Conservation (phyloP, 495 filamentous ascomycete genomes). For the Cairneyella variabilis region DNA sequence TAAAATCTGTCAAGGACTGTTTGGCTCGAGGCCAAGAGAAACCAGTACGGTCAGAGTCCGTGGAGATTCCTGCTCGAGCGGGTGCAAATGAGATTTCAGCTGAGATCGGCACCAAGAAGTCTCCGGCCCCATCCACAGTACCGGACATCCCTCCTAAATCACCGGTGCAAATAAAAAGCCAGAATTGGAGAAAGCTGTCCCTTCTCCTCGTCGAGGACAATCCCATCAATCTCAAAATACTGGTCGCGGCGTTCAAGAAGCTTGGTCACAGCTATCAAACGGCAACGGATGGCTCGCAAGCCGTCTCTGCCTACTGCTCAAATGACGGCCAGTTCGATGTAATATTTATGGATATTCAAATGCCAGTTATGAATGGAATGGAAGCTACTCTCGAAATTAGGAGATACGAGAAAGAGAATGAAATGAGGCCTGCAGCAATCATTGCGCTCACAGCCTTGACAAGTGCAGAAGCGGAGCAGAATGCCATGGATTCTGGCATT, state of each 20-base stretch:
- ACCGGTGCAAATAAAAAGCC: neutral
- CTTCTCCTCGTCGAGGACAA: constrained; percentile 19
- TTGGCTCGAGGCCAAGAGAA: neutral
- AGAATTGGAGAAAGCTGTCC: too few relatives aligned
- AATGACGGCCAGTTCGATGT: constrained; percentile 34
- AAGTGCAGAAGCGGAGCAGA: constrained; percentile 51
- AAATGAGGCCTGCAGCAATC: constrained; percentile 42
- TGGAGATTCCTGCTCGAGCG: neutral
- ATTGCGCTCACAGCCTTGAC: constrained; percentile 66
- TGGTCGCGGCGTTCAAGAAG: constrained; percentile 9
- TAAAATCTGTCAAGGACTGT: neutral
- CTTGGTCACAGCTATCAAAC: constrained; percentile 30
- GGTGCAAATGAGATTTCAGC: neutral
- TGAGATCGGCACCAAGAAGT: neutral
- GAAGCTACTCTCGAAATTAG: constrained; percentile 51
- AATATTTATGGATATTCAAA: constrained; percentile 60
- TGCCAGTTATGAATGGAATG: constrained; percentile 62
- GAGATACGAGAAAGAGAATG: constrained; percentile 38
- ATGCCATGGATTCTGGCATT: constrained; percentile 59
- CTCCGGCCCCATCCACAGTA: neutral
- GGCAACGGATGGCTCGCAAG: constrained; percentile 38
- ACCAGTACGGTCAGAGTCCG: neutral
- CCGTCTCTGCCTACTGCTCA: constrained; percentile 27
- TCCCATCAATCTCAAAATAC: constrained; percentile 18
- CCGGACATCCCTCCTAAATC: neutral